Base-by-base conservation (phyloP, 805 yeast genomes). In the Metschnikowia cubensis region DNA sequence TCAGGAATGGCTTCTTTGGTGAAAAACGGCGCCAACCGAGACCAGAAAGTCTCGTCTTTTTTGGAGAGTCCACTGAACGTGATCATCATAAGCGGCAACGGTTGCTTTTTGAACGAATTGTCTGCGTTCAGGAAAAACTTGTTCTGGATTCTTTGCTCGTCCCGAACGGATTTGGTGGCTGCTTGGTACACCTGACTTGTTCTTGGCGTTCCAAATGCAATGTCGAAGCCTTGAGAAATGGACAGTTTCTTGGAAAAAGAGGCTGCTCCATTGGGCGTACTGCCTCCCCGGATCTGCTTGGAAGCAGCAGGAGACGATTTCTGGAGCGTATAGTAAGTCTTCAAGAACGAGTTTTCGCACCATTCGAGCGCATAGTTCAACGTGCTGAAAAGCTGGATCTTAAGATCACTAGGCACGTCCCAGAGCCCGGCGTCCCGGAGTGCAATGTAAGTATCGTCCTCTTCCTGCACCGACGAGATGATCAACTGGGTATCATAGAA, bases 301-400 rank as follows among this genome's bases (percentile, higher is more conserved):
- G 53, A 45, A 0, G 50, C 18, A 2, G 35, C 44, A 17, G 49
- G 55, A 47, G 51, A 51, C 31, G 66, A 67, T 21, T 68, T 53
- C 59, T 64, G 60, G 35, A 68, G 55, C 36, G 62, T 49, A 57
- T 76, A 82, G 64, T 84, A 85, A 29, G 83, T 80, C 45, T 79
- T 74, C 59, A 94, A 75, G 58, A 91, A 89, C 59, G 85, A 84
- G 68, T 94, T 92, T 66, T 94, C 99, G 72, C 97, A 89, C 96
- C 96, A 92, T 67, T 94, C 98, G 39, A 94, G 75, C 0, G 96
- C 96, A 49, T 86, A 80, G 63, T 94, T 94, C 59, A 94, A 75
- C 48, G 88, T 86, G 48, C 79, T 80, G 63, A 90, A 92, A 40
- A 91, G 74, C 58, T 83, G 83, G 51, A 82, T 80, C 51, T 64